These are phyloP conservation scores for Blastobotrys ciferrii DNA, from an alignment of 1,139 yeast genomes.

Conservation along the genomic window DNA sequence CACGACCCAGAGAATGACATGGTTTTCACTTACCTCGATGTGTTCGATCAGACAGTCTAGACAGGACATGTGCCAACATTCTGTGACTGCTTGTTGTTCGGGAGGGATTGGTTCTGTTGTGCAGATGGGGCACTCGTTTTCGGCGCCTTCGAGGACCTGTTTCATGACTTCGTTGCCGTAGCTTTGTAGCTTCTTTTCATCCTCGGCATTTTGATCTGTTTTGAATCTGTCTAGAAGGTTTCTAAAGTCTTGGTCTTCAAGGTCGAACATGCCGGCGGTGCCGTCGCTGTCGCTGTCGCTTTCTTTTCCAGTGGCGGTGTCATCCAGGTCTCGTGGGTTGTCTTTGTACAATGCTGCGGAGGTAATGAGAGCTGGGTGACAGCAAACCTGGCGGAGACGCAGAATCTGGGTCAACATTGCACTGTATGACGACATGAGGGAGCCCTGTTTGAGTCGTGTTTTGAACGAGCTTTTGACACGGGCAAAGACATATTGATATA, in stretches of 20 bases:
- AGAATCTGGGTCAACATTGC: constrained; percentile 80
- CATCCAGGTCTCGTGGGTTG: constrained; percentile 8
- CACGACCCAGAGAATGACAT: too few relatives aligned
- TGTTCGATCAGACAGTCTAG: constrained; percentile 72
- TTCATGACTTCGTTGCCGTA: constrained; percentile 41
- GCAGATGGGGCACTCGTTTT: constrained; percentile 81
- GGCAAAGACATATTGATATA: constrained; percentile 69
- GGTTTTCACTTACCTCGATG: constrained; percentile 39
- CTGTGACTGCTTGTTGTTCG: constrained; percentile 62
- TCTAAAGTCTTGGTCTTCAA: constrained; percentile 28
- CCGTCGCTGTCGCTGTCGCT: neutral
- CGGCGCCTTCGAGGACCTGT: constrained; percentile 40
- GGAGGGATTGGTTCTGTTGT: constrained; percentile 56
- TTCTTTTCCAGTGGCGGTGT: constrained; percentile 10
- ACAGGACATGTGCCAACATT: constrained; percentile 83
- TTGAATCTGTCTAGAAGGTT: constrained; percentile 27
- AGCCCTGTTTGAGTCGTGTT: constrained; percentile 60
- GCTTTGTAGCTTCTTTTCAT: constrained; percentile 26
- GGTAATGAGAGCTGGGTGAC: constrained; percentile 70
- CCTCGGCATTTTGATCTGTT: constrained; percentile 16
- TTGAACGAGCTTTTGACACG: constrained; percentile 70
- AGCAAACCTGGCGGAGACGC: constrained; percentile 82
- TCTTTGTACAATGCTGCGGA: constrained; percentile 31
- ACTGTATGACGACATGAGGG: constrained; percentile 69
- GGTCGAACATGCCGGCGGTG: constrained; percentile 17